phyloP scores from a whole-genome alignment of 1,139 yeast species.

The Meyerozyma sp. region DNA sequence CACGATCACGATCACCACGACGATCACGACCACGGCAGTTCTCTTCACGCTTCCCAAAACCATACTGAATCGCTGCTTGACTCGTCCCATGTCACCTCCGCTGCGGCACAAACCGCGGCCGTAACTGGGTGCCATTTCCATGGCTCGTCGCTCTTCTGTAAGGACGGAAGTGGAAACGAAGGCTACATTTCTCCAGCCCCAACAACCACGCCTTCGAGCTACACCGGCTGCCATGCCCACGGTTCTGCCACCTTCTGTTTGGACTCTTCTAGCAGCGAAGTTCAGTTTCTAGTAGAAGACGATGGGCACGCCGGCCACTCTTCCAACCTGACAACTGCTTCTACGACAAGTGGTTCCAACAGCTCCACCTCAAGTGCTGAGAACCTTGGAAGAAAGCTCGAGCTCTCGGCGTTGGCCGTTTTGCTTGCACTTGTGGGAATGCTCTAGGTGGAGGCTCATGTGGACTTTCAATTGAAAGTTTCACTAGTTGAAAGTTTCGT shows the following conservation, averaged over 20 bases:
- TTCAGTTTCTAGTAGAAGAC: slow-evolving; percentile 15
- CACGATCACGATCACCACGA: background rate
- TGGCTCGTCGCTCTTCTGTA: slow-evolving; percentile 18
- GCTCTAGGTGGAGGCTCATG: background rate
- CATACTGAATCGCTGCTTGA: background rate
- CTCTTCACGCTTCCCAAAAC: no score
- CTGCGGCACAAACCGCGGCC: slow-evolving; percentile 7
- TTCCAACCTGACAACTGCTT: background rate
- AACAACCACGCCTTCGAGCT: slow-evolving; percentile 16
- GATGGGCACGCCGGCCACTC: background rate
- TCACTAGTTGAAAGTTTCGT: no score
- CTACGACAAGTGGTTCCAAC: background rate
- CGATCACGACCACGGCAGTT: background rate
- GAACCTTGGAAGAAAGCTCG: background rate
- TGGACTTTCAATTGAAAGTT: background rate
- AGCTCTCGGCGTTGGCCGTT: background rate
- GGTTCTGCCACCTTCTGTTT: slow-evolving; percentile 18
- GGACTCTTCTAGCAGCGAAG: slow-evolving; percentile 14
- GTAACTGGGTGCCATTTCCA: slow-evolving; percentile 28
- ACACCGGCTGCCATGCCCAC: slow-evolving; percentile 26
- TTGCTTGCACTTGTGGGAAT: background rate
- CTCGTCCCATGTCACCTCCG: background rate
- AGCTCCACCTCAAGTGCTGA: background rate
- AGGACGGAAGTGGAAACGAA: slow-evolving; percentile 22
- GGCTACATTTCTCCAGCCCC: slow-evolving; percentile 28